Percentiles rank a stretch among this genome's conserved stretches.
These are phyloP conservation scores for Wickerhamiella pararugosa DNA, from an alignment of 1,139 yeast species.

Conservation along the genomic window DNA sequence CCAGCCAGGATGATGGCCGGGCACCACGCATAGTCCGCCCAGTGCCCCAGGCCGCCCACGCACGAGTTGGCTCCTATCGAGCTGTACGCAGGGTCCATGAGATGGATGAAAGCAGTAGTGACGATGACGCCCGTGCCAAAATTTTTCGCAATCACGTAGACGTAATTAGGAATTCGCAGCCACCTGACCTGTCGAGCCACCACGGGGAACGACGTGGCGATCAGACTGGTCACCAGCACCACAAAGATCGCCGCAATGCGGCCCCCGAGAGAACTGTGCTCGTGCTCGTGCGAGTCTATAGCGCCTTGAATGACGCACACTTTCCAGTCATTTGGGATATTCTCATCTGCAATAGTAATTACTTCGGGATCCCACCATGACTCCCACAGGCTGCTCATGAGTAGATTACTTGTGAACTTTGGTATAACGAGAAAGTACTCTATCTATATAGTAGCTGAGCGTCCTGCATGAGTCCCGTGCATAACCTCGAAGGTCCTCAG, in stretches of 20 bases:
- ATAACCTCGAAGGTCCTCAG: too few species aligned
- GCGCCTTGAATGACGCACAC: constrained; percentile 28
- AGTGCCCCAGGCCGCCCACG: constrained; percentile 34
- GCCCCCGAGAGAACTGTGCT: constrained; percentile 40
- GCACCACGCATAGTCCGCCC: constrained; percentile 48
- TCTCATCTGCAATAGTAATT: constrained; percentile 20
- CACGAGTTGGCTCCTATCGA: constrained; percentile 34
- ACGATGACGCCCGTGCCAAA: constrained; percentile 89
- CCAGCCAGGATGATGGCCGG: constrained; percentile 40
- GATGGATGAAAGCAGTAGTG: constrained; percentile 78
- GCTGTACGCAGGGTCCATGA: constrained; percentile 64
- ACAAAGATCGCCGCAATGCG: constrained; percentile 64
- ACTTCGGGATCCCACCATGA: constrained; percentile 17
- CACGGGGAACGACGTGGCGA: constrained; percentile 34
- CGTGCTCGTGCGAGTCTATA: constrained; percentile 26
- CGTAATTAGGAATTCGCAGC: constrained; percentile 36
- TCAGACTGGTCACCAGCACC: constrained; percentile 39
- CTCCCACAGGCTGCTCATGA: constrained; percentile 6
- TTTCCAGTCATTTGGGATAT: constrained; percentile 27
- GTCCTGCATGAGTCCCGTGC: too few species aligned
- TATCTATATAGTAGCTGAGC: too few species aligned
- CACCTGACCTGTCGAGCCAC: constrained; percentile 19
- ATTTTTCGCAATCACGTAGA: constrained; percentile 58
- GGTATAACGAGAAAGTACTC: background rate
- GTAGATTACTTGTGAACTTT: background rate